Evolutionary conservation across 495 filamentous ascomycete genomes (phyloP).

Genomic region (Niebla homalea): DNA sequence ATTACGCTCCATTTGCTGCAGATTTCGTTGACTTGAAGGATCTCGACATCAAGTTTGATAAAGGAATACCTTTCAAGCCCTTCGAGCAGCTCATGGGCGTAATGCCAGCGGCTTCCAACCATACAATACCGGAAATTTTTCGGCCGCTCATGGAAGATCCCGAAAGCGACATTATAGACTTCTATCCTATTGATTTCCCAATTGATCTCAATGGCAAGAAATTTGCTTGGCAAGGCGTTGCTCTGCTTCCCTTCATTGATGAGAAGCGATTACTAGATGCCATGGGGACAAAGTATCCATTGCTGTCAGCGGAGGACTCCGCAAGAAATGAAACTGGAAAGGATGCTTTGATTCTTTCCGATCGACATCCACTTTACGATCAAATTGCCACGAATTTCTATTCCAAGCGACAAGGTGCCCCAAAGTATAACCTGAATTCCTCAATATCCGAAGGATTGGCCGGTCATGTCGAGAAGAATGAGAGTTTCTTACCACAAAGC

Average conservation of each 20-base stretch:
- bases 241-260: constrained; percentile 90
- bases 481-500: constrained; percentile 61
- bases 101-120: constrained; percentile 78
- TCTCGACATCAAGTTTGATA: constrained; percentile 68
- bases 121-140: constrained; percentile 78
- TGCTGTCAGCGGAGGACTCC: constrained; percentile 64
- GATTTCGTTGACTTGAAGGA: constrained; percentile 80
- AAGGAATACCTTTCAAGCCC: constrained; percentile 74
- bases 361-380: constrained; percentile 67
- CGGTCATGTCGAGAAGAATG: constrained; percentile 71
- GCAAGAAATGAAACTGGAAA: constrained; percentile 67
- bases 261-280: constrained; percentile 73
- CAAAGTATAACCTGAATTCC: constrained; percentile 57
- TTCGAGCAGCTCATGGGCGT: constrained; percentile 99
- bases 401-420: constrained; percentile 62
- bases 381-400: constrained; percentile 74
- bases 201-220: constrained; percentile 97
- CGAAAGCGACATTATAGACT: constrained; percentile 87
- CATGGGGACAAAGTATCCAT: constrained; percentile 68
- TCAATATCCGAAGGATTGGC: constrained; percentile 60
- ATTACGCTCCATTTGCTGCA: constrained; percentile 94
- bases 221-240: constrained; percentile 94
- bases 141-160: constrained; percentile 75
- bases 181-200: constrained; percentile 89
- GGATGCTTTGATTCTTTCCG: constrained; percentile 74